phyloP scores from a whole-genome alignment of 78 protist genomes.

The Neovahlkampfia damariscottae region DNA sequence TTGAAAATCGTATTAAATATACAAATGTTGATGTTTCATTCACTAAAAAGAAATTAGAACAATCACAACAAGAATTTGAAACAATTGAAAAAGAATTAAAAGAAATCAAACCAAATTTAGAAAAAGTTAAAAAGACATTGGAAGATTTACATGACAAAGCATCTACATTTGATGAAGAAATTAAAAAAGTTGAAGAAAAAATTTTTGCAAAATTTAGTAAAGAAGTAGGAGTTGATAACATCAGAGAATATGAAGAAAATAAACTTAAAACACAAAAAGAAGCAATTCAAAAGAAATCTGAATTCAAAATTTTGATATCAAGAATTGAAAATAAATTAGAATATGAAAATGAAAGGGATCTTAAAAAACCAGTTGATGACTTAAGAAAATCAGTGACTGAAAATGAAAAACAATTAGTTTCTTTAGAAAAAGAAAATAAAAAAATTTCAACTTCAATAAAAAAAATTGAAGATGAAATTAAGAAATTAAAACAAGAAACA shows the following conservation, averaged over 20 bases:
- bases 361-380: too few species aligned
- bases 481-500: not conserved
- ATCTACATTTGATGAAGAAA: not conserved
- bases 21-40: not conserved
- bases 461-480: not conserved
- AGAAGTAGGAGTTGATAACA: constrained; percentile 35
- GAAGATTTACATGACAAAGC: not conserved
- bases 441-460: too few species aligned
- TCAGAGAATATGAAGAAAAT: constrained; percentile 58
- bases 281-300: too few species aligned
- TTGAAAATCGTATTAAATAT: not conserved
- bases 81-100: not conserved
- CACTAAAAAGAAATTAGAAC: not conserved
- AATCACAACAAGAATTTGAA: not conserved
- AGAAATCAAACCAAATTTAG: not conserved
- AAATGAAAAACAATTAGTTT: too few species aligned
- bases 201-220: constrained; percentile 36
- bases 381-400: too few species aligned
- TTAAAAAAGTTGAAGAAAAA: constrained; percentile 18
- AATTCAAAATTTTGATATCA: too few species aligned
- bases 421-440: too few species aligned
- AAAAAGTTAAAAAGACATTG: not conserved
- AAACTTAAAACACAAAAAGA: too few species aligned
- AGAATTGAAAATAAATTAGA: too few species aligned
- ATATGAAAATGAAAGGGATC: too few species aligned